These are phyloP conservation scores for Umbelopsis sp. DNA, from an alignment of 192 early-diverging fungal genomes.

Conservation along the genomic window DNA sequence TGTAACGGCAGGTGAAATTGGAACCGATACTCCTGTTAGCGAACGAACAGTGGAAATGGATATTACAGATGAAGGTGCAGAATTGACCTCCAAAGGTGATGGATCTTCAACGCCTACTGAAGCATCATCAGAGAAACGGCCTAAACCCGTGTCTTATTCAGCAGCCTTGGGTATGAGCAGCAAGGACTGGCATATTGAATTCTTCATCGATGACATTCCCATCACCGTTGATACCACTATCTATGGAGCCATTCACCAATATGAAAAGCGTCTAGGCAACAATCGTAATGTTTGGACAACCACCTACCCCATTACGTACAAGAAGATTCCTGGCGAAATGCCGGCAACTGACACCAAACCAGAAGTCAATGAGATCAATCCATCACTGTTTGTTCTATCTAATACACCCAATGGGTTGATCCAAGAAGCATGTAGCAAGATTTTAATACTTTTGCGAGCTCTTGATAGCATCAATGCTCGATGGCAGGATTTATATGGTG, in stretches of 20 bases:
- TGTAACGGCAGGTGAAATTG: neutral
- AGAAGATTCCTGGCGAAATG: slow-evolving; percentile 27
- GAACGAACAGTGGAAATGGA: slow-evolving; percentile 13
- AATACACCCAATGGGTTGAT: neutral
- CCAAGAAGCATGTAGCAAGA: slow-evolving; percentile 20
- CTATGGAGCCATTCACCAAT: slow-evolving; percentile 66
- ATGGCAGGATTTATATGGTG: slow-evolving; percentile 37
- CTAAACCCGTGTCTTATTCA: neutral
- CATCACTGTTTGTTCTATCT: neutral
- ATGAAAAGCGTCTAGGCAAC: slow-evolving; percentile 44
- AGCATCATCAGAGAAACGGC: neutral
- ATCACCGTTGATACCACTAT: slow-evolving; percentile 60
- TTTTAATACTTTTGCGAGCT: slow-evolving; percentile 44
- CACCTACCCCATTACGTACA: slow-evolving; percentile 60
- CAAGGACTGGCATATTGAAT: slow-evolving; percentile 57
- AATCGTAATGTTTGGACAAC: slow-evolving; percentile 59
- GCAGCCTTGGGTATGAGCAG: neutral
- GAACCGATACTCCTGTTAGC: neutral
- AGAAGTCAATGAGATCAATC: slow-evolving; percentile 11
- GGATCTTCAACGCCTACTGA: neutral
- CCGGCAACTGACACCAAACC: neutral
- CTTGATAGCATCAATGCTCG: slow-evolving; percentile 39
- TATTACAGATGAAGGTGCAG: neutral
- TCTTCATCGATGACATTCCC: slow-evolving; percentile 51
- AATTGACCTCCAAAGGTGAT: neutral